phyloP scores from a whole-genome alignment of 306 rosid species.

The Cicer cuneatum region DNA sequence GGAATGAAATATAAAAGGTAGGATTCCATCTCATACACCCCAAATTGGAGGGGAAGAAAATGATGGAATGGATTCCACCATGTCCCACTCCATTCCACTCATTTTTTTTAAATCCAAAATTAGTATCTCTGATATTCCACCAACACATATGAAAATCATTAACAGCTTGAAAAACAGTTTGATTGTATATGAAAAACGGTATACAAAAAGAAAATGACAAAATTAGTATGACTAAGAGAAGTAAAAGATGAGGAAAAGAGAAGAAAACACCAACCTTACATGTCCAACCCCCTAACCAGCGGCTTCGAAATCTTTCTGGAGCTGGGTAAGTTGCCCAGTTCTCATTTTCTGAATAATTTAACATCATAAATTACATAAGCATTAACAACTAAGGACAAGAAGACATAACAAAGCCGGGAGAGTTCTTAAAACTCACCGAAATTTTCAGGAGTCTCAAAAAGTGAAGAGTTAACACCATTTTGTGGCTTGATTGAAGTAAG shows the following conservation, averaged over 20 bases:
- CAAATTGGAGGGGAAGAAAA: too few relatives aligned
- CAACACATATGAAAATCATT: not conserved
- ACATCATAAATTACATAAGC: slow-evolving; percentile 29
- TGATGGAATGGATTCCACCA: too few relatives aligned
- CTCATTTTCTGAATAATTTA: slow-evolving; percentile 47
- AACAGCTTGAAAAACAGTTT: not conserved
- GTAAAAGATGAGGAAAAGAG: slow-evolving; percentile 29
- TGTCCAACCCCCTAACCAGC: slow-evolving; percentile 91
- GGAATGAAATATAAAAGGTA: too few relatives aligned
- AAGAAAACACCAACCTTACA: slow-evolving; percentile 57
- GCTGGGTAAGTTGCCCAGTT: slow-evolving; percentile 41
- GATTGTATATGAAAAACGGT: slow-evolving; percentile 15
- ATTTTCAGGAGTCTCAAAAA: slow-evolving; percentile 38
- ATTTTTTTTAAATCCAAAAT: too few relatives aligned
- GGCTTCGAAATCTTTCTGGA: slow-evolving; percentile 70
- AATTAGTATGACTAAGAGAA: slow-evolving; percentile 13
- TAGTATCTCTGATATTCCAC: too few relatives aligned
- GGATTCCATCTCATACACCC: too few relatives aligned
- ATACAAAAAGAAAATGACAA: slow-evolving; percentile 10
- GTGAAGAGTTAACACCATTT: slow-evolving; percentile 32
- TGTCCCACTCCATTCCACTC: too few relatives aligned
- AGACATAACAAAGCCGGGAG: slow-evolving; percentile 29
- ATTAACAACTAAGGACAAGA: slow-evolving; percentile 26
- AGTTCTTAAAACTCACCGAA: slow-evolving; percentile 52
- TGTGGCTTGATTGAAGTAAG: slow-evolving; percentile 43